Evolutionary conservation across 2,329 filamentous ascomycete genomes (phyloP).

Genomic region (Arthrobotrys megalospora): DNA sequence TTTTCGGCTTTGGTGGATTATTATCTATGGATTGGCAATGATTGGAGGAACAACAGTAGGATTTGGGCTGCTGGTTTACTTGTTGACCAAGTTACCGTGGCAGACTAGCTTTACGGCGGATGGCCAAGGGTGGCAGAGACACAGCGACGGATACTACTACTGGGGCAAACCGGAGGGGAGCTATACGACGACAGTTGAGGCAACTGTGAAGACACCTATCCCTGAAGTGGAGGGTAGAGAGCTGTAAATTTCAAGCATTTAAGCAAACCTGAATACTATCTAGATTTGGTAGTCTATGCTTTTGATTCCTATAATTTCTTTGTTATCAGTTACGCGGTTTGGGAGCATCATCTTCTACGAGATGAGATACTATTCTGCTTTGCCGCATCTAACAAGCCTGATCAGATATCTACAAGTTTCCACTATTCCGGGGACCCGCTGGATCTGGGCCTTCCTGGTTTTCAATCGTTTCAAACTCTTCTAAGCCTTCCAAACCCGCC

Average conservation of each 20-base stretch:
- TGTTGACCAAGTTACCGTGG: conserved; percentile 43
- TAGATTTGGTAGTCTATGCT: not conserved
- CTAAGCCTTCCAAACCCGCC: too few species aligned
- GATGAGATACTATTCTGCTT: too few species aligned
- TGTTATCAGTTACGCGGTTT: too few species aligned
- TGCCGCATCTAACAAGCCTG: too few species aligned
- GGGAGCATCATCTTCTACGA: too few species aligned
- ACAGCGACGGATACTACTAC: conserved; percentile 52
- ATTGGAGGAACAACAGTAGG: conserved; percentile 47
- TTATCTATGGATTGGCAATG: conserved; percentile 36
- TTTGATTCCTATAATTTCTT: too few species aligned
- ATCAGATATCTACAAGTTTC: too few species aligned
- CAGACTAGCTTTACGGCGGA: conserved; percentile 32
- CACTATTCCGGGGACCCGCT: too few species aligned
- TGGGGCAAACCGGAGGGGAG: conserved; percentile 49
- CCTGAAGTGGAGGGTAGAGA: conserved; percentile 50
- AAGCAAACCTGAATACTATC: not conserved
- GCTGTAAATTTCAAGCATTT: conserved; percentile 11
- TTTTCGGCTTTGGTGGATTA: conserved; percentile 40
- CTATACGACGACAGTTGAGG: conserved; percentile 37
- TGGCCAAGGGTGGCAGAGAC: conserved; percentile 37
- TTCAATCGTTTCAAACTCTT: too few species aligned
- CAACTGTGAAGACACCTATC: conserved; percentile 38
- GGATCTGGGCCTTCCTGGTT: too few species aligned
- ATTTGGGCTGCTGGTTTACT: conserved; percentile 25